Base-by-base conservation (phyloP, 2,329 filamentous ascomycete species). In the Colletotrichum gigasporum region DNA sequence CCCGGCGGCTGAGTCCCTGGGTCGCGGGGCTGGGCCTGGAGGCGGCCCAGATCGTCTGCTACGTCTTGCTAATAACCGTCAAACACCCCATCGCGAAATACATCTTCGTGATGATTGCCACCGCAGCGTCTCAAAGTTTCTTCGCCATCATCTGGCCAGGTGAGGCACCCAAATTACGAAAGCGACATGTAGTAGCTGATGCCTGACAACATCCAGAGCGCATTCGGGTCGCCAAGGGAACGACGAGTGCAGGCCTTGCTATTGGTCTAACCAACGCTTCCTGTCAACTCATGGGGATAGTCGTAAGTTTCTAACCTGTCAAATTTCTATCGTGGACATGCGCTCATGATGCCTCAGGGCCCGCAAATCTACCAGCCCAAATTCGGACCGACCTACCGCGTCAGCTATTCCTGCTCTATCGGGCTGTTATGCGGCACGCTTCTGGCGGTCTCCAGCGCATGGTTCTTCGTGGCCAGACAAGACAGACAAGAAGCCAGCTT, bases 301-400 rank as follows among this genome's bases (percentile, higher is more conserved):
- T 79, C 9, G 76, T 71, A 59, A 41, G 68, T 61, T 4, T 4
- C 18, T 5, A 3, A 24, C 10, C 1, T n/a, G n/a, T n/a, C n/a
- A n/a, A n/a, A 10, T 16, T 5, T 7, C 6, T 5, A 12, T 28
- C 5, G 12, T 11, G 11, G 11, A 5, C 2, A 5, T 11, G 14
- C 14, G 10, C 24, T 48, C 22, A 54, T 22, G 8, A 34, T 11
- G 4, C 22, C 18, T 32, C 20, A 71, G 69, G 71, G 78, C 1
- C 78, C 78, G 12, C 76, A 78, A 65, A 75, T 79, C 5, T 79
- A 80, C 65, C 75, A 78, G 59, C 57, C 73, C 3, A 78, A 72
- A 58, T 80, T 78, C 62, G 77, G 77, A 1, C 78, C 77, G 26
- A 73, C 69, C 2, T 80, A 80, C 69, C 69, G 68, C 7, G 72